Percentiles rank a stretch among this genome's conserved stretches.
Evolutionary conservation across 805 yeast species (phyloP).

Genomic region (Yarrowia keelungensis): DNA sequence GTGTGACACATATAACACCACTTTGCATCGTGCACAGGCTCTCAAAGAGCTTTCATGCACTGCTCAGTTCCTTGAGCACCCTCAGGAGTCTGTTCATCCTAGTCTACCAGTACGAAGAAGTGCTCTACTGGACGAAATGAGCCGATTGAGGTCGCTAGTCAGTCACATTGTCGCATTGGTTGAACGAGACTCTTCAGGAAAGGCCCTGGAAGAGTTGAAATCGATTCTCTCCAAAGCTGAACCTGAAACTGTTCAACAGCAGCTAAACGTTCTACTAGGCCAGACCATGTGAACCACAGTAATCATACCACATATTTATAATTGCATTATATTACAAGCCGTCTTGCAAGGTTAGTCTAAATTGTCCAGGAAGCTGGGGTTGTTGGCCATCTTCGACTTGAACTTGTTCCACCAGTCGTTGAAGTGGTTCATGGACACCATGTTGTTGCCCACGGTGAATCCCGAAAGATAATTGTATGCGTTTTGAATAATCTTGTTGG

Average conservation of each 20-base stretch:
- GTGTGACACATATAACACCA: conserved; percentile 6
- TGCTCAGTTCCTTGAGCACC: conserved; percentile 15
- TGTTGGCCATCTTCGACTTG: conserved; percentile 72
- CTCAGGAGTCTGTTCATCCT: conserved; percentile 7
- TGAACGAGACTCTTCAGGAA: conserved; percentile 14
- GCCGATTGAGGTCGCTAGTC: conserved; percentile 6
- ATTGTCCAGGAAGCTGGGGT: conserved; percentile 79
- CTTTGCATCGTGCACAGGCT: conserved; percentile 19
- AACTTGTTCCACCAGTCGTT: conserved; percentile 96
- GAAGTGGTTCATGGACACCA: conserved; percentile 84
- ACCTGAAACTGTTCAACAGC: conserved; percentile 10
- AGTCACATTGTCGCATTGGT: conserved; percentile 6
- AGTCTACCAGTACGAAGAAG: conserved; percentile 21
- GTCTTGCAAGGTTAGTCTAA: conserved; percentile 44
- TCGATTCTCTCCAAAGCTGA: background rate
- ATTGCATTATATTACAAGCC: conserved; percentile 17
- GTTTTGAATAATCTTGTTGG: conserved; percentile 86
- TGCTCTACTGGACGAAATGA: conserved; percentile 23
- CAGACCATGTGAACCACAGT: conserved; percentile 4
- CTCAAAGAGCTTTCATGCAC: conserved; percentile 19
- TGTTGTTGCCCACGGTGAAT: conserved; percentile 80
- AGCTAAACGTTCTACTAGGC: background rate
- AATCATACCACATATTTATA: conserved; percentile 7
- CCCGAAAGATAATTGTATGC: conserved; percentile 91
- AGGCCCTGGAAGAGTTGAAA: background rate